Percentiles rank a stretch among this genome's conserved stretches.
Evolutionary conservation across 495 filamentous ascomycete genomes (phyloP).

Genomic region (Penicillium bovifimosum): DNA sequence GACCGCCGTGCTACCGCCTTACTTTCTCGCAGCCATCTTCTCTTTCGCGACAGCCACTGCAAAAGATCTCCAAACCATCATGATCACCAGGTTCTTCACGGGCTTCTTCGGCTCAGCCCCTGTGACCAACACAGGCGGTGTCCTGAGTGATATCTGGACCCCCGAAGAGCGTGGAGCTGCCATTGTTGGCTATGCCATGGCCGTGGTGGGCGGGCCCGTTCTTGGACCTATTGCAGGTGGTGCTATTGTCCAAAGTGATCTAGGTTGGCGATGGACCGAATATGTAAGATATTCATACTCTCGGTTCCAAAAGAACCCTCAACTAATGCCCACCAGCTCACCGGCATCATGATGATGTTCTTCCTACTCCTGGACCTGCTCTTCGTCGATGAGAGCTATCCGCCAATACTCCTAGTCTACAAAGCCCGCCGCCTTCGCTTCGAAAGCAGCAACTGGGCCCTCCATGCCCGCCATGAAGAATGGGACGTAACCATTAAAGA

Average conservation of each 20-base stretch:
- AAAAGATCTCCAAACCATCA: conserved; percentile 66
- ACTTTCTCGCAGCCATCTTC: conserved; percentile 61
- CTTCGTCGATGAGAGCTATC: conserved; percentile 61
- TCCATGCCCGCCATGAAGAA: conserved; percentile 66
- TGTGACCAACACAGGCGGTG: conserved; percentile 66
- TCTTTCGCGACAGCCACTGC: conserved; percentile 57
- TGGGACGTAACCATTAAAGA: conserved; percentile 58
- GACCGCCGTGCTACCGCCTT: conserved; percentile 53
- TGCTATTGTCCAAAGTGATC: conserved; percentile 49
- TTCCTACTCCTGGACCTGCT: conserved; percentile 50
- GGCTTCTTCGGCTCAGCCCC: conserved; percentile 66
- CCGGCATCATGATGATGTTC: conserved; percentile 46
- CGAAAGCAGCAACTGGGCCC: conserved; percentile 59
- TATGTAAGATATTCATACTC: conserved; percentile 32
- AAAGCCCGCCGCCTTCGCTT: conserved; percentile 58
- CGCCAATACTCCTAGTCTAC: conserved; percentile 52
- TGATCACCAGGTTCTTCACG: conserved; percentile 66
- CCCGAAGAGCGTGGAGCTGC: conserved; percentile 54
- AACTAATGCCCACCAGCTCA: conserved; percentile 27
- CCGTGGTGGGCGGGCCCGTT: conserved; percentile 59
- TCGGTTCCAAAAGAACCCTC: not conserved
- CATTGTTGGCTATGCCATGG: conserved; percentile 65
- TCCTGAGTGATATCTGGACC: conserved; percentile 60
- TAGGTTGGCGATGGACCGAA: conserved; percentile 55
- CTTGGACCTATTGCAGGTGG: conserved; percentile 55